Base-by-base conservation (phyloP, 805 yeast genomes). In the Yueomyces sp. region DNA sequence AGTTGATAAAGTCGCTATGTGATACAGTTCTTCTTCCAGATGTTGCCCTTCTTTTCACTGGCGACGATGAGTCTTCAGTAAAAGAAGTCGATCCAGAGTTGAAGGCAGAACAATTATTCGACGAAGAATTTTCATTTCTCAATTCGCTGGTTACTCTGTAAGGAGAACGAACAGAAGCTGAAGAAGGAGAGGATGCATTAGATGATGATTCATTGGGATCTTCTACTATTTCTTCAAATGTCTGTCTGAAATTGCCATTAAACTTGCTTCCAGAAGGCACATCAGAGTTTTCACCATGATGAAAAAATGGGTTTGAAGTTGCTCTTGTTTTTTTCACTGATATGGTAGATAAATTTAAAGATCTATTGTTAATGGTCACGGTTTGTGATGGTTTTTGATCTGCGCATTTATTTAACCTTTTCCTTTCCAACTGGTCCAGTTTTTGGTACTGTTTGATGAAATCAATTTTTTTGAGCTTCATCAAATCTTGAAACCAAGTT, bases 361-460 rank as follows among this genome's bases (percentile, higher is more conserved):
- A 6, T 9, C n/a, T 34, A 34, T 34, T 34, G 5, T 9, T 34
- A n/a, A 5, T 34, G 8, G 26, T 34, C 5, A 34, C 5, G 8
- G 12, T 7, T 34, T 34, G 8, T 26, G 31, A 27, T 27, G n/a
- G 8, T 27, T n/a, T 36, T 27, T 43, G 37, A 5, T 19, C 4
- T 12, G 31, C n/a, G 19, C 45, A 43, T 28, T 51, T 48, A 32
- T 77, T 76, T 45, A 87, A 67, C 38, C 96, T 67, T 19, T 68
- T 69, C 49, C 77, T 76, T 57, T 88, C 96, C 30, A 73, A 69
- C 40, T 73, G 62, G 62, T 90, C 95, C 39, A 88, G 65, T 40
- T 63, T 63, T 49, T 74, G 73, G 59, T 86, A 88, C 49, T 77
- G 68, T 29, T 74, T 71, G 37, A 64, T 51, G 33, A 68, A 54